Percentiles rank a stretch among this genome's conserved stretches.
Conservation (phyloP, 164 flowering plant genomes). For the Tetracentron sinense region DNA sequence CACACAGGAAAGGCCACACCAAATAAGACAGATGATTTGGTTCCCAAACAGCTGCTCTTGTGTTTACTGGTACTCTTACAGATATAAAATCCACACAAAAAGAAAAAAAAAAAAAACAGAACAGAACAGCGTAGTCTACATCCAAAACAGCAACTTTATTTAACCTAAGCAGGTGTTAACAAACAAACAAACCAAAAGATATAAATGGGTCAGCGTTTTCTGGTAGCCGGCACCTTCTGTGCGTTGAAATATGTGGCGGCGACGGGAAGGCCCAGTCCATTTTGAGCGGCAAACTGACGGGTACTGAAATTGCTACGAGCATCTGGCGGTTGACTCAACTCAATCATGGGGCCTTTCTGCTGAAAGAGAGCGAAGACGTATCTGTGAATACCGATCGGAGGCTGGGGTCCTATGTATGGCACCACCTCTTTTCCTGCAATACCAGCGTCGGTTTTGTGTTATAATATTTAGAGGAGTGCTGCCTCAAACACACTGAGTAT, state of each 20-base stretch:
- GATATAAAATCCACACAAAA: too few species aligned
- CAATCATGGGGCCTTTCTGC: conserved; percentile 17
- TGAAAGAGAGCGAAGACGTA: conserved; percentile 33
- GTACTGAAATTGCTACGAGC: conserved; percentile 15
- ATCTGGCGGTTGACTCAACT: not conserved
- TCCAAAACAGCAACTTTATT: too few species aligned
- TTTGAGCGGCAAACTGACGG: conserved; percentile 11
- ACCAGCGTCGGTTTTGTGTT: not conserved
- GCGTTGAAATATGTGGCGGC: conserved; percentile 31
- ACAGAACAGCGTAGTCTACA: too few species aligned
- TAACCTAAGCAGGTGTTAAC: too few species aligned
- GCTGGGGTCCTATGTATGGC: conserved; percentile 42
- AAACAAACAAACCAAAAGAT: not conserved
- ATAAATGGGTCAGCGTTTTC: not conserved
- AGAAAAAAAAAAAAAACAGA: too few species aligned
- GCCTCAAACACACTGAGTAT: too few species aligned
- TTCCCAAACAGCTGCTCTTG: too few species aligned
- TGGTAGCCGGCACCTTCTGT: conserved; percentile 26
- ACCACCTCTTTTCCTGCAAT: conserved; percentile 36
- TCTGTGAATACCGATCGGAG: conserved; percentile 44
- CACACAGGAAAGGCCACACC: too few species aligned
- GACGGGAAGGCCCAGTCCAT: conserved; percentile 22
- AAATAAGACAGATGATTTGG: too few species aligned
- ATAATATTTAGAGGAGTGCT: too few species aligned
- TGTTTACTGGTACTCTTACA: too few species aligned